Percentiles rank a stretch among this genome's conserved stretches.
phyloP scores from a whole-genome alignment of 2,329 filamentous ascomycete species.

The Aspergillus terreus region DNA sequence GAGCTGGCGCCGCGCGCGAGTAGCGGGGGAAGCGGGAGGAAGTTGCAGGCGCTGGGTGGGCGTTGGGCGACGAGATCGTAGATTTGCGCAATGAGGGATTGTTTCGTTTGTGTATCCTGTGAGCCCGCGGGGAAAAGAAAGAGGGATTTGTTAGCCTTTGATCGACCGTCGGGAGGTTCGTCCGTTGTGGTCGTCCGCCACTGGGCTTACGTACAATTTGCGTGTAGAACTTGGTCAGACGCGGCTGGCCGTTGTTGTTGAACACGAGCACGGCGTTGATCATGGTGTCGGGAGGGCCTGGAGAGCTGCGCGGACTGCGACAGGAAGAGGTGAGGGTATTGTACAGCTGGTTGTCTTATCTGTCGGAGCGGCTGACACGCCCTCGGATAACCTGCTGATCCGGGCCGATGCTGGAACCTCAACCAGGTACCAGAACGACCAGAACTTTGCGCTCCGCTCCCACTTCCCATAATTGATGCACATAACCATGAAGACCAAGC shows the following conservation, averaged over 20 bases:
- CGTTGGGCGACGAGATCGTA: conserved; percentile 93
- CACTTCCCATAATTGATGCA: too few relatives aligned
- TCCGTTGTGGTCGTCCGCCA: not conserved
- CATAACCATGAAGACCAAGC: not conserved
- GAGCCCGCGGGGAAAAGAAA: not conserved
- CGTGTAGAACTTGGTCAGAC: conserved; percentile 97
- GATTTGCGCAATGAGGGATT: conserved; percentile 94
- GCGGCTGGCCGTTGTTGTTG: conserved; percentile 95
- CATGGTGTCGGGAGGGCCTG: conserved; percentile 55
- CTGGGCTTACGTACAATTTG: conserved; percentile 65
- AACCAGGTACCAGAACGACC: not conserved
- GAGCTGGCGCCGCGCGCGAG: conserved; percentile 51
- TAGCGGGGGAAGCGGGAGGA: conserved; percentile 74
- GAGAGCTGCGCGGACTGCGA: not conserved
- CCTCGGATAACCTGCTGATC: not conserved
- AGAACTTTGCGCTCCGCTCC: not conserved
- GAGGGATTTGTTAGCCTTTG: not conserved
- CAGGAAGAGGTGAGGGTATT: not conserved
- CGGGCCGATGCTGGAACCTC: not conserved
- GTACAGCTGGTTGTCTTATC: not conserved
- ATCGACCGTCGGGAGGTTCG: not conserved
- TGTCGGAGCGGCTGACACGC: not conserved
- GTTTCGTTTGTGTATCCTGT: conserved; percentile 94
- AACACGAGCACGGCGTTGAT: conserved; percentile 99
- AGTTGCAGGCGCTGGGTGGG: conserved; percentile 91